A percentile compares a stretch with the other conserved stretches of the same genome.
phyloP scores from a whole-genome alignment of 1,284 basidiomycete genomes.

The Ustilago bromivora region DNA sequence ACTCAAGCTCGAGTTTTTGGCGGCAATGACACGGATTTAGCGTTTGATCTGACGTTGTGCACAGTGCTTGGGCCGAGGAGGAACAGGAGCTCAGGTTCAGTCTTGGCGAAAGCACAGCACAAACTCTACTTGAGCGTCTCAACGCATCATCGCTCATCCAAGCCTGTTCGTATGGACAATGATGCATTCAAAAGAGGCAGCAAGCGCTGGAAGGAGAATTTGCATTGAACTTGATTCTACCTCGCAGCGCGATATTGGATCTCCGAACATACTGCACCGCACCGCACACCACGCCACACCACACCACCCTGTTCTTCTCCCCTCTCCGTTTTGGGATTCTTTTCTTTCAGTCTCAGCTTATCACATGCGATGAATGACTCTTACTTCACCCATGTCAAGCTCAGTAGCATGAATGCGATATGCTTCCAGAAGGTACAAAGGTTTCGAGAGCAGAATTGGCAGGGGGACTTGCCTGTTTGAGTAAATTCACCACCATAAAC shows the following conservation, averaged over 20 bases:
- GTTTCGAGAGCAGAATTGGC: slow-evolving; percentile 8
- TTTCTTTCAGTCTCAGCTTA: not conserved
- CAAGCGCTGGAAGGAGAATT: slow-evolving; percentile 8
- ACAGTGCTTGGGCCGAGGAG: not conserved
- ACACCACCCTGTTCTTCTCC: slow-evolving; percentile 7
- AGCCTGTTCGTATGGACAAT: not conserved
- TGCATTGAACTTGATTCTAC: slow-evolving; percentile 35
- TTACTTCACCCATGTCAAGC: not conserved
- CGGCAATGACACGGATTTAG: not conserved
- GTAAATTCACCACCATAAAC: too few species aligned
- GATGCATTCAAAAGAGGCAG: not conserved
- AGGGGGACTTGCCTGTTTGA: too few species aligned
- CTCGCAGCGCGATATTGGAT: slow-evolving; percentile 27
- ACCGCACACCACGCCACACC: slow-evolving; percentile 12
- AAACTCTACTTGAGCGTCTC: not conserved
- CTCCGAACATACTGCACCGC: slow-evolving; percentile 18
- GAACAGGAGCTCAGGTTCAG: not conserved
- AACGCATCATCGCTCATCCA: not conserved
- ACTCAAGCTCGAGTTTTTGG: not conserved
- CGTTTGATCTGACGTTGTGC: not conserved
- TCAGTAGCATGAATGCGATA: not conserved
- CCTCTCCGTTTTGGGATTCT: not conserved
- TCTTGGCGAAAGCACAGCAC: not conserved
- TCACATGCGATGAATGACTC: not conserved
- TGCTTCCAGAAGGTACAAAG: not conserved